A percentile compares a stretch with the other conserved stretches of the same genome.
phyloP scores from a whole-genome alignment of 169 alveolate species.

The Miamiensis avidus region DNA sequence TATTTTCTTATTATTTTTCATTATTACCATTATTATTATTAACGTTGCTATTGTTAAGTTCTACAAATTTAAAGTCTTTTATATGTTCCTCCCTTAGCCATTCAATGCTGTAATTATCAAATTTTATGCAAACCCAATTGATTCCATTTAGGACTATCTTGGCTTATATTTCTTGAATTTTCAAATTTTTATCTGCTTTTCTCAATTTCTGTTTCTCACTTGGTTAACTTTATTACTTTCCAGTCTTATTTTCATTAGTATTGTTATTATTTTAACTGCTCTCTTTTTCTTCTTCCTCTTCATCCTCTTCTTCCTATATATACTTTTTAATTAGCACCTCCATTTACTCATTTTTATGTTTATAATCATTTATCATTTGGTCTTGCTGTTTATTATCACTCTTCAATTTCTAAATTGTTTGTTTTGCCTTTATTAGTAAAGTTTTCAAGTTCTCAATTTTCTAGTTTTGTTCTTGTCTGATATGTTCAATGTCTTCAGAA shows the following conservation, averaged over 20 bases:
- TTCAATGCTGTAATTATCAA: not conserved
- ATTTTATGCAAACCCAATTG: not conserved
- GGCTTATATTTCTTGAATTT: not conserved
- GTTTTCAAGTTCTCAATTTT: not conserved
- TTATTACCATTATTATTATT: not conserved
- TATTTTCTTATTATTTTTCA: not conserved
- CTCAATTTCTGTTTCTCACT: not conserved
- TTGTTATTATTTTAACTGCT: too few relatives aligned
- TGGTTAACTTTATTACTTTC: too few relatives aligned
- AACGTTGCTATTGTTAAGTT: not conserved
- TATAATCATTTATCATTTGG: not conserved
- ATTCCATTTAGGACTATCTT: not conserved
- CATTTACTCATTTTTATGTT: not conserved
- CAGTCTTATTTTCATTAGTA: not conserved
- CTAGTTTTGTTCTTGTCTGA: not conserved
- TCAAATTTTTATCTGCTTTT: too few relatives aligned
- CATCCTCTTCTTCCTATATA: not conserved
- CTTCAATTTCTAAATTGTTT: not conserved
- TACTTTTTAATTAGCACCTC: not conserved
- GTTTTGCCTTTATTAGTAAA: not conserved
- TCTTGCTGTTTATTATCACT: not conserved
- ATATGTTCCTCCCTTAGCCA: not conserved
- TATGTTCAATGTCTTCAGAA: not conserved
- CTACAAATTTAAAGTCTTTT: too few relatives aligned
- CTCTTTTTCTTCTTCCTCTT: not conserved